Conservation (phyloP, 768 basidiomycete species). For the Leccinum sublutescens region DNA sequence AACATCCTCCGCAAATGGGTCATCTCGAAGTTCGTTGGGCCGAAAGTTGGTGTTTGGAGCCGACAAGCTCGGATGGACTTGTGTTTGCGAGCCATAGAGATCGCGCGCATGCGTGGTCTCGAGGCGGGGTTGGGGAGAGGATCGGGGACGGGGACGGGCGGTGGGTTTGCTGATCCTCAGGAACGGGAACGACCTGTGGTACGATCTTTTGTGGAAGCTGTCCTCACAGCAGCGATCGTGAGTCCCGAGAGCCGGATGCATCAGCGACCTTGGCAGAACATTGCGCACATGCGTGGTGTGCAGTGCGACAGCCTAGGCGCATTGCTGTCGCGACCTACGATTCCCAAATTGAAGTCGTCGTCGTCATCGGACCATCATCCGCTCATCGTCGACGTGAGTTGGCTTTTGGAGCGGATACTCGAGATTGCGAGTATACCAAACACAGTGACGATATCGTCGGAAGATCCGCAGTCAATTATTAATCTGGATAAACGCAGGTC, state of each 20-base stretch:
- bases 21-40: conserved; percentile 63
- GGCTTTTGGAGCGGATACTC: conserved; percentile 78
- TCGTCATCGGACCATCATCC: conserved; percentile 39
- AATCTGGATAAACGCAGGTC: conserved; percentile 85
- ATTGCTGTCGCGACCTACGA: conserved; percentile 51
- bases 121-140: conserved; percentile 31
- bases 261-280: conserved; percentile 72
- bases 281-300: conserved; percentile 61
- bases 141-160: background rate
- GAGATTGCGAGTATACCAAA: conserved; percentile 78
- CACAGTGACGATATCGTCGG: conserved; percentile 52
- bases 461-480: conserved; percentile 58
- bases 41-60: conserved; percentile 57
- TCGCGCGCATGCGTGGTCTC: conserved; percentile 61
- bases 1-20: conserved; percentile 78
- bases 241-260: conserved; percentile 80
- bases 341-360: conserved; percentile 39
- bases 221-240: conserved; percentile 70
- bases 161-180: conserved; percentile 36
- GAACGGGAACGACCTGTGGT: conserved; percentile 66
- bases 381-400: conserved; percentile 74
- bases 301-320: conserved; percentile 59
- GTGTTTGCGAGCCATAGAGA: conserved; percentile 68
- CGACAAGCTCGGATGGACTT: conserved; percentile 75
- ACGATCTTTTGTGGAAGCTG: conserved; percentile 79